These are phyloP conservation scores for Aaosphaeria arxii DNA, from an alignment of 2,329 filamentous ascomycete genomes.

Conservation along the genomic window DNA sequence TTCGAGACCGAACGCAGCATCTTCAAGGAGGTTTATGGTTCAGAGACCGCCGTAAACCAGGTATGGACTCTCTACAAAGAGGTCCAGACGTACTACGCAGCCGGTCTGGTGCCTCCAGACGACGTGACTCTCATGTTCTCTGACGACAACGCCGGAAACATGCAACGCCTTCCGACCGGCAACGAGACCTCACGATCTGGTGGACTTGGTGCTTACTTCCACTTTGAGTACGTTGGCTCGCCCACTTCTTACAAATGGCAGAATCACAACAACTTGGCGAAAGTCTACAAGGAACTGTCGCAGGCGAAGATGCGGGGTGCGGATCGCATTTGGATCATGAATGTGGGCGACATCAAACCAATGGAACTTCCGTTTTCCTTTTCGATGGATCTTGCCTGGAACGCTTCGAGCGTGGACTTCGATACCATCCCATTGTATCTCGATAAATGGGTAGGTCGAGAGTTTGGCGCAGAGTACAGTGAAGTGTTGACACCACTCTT, in stretches of 20 bases:
- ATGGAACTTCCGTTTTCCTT: slow-evolving; percentile 16
- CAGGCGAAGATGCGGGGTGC: slow-evolving; percentile 12
- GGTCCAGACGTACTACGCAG: slow-evolving; percentile 14
- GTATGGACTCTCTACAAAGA: slow-evolving; percentile 19
- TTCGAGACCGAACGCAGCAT: slow-evolving; percentile 10
- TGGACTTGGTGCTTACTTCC: slow-evolving; percentile 13
- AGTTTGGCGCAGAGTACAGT: slow-evolving; percentile 9
- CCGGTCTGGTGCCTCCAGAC: slow-evolving; percentile 10
- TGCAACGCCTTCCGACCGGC: slow-evolving; percentile 12
- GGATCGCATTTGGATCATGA: slow-evolving; percentile 16
- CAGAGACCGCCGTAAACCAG: slow-evolving; percentile 11
- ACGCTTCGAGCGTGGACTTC: slow-evolving; percentile 6
- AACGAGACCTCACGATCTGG: slow-evolving; percentile 10
- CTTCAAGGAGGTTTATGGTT: slow-evolving; percentile 6
- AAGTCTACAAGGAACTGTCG: slow-evolving; percentile 10
- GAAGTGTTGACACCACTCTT: slow-evolving; percentile 1
- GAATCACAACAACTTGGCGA: slow-evolving; percentile 13
- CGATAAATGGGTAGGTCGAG: slow-evolving; percentile 5
- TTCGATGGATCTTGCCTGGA: slow-evolving; percentile 19
- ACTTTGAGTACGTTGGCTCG: slow-evolving; percentile 17
- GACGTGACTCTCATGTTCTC: slow-evolving; percentile 16
- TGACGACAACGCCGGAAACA: slow-evolving; percentile 17
- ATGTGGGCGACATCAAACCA: slow-evolving; percentile 20
- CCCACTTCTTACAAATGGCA: slow-evolving; percentile 16
- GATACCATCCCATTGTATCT: slow-evolving; percentile 7